Conservation (phyloP, 129 eudicot species). For the Tagetes erecta region DNA sequence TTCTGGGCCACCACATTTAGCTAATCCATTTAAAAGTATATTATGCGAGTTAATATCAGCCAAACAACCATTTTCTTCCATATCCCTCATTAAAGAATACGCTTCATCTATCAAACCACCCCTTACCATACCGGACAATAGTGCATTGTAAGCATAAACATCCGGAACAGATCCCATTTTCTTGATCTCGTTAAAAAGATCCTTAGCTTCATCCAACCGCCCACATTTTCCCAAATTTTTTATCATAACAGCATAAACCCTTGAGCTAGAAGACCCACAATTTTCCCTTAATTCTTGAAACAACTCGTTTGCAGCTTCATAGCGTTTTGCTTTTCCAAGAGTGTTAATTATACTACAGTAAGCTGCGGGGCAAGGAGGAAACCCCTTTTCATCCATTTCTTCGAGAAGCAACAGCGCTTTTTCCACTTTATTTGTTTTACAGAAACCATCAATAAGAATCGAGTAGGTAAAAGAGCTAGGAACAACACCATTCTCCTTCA, state of each 20-base stretch:
- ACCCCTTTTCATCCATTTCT: slow-evolving; percentile 95
- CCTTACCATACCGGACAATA: slow-evolving; percentile 90
- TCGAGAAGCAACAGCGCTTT: slow-evolving; percentile 79
- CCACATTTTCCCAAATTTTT: slow-evolving; percentile 89
- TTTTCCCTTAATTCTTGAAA: slow-evolving; percentile 88
- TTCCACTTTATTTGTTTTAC: slow-evolving; percentile 76
- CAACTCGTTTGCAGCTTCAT: slow-evolving; percentile 88
- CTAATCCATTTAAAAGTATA: slow-evolving; percentile 77
- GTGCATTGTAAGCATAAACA: slow-evolving; percentile 81
- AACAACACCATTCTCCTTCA: slow-evolving; percentile 61
- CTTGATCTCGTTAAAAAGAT: slow-evolving; percentile 78
- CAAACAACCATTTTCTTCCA: slow-evolving; percentile 75
- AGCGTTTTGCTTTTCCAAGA: slow-evolving; percentile 87
- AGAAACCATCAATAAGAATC: slow-evolving; percentile 83
- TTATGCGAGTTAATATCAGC: slow-evolving; percentile 86
- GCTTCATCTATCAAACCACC: slow-evolving; percentile 81
- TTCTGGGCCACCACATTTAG: slow-evolving; percentile 75
- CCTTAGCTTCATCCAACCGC: slow-evolving; percentile 58
- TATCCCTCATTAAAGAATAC: slow-evolving; percentile 53
- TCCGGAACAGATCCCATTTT: slow-evolving; percentile 61
- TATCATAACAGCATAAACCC: slow-evolving; percentile 93
- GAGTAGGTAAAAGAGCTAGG: slow-evolving; percentile 90
- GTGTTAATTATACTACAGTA: slow-evolving; percentile 83
- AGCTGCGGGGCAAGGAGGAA: slow-evolving; percentile 95
- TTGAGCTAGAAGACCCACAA: slow-evolving; percentile 74